Conservation (phyloP, 2,329 filamentous ascomycete genomes). For the Pseudocercospora musae region DNA sequence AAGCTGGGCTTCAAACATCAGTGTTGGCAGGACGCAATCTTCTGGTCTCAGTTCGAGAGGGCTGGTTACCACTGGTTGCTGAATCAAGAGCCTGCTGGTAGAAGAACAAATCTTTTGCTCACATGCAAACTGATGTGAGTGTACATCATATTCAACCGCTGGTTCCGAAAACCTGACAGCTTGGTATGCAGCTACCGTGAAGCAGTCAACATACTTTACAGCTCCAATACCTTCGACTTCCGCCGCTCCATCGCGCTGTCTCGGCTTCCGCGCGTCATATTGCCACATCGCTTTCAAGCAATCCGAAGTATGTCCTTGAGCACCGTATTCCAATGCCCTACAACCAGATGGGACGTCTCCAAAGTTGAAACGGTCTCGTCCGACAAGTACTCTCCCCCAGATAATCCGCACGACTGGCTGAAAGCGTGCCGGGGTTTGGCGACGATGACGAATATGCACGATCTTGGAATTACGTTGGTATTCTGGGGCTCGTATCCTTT, state of each 20-base stretch:
- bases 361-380: neutral
- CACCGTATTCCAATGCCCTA: neutral
- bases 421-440: neutral
- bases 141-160: no score
- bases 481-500: neutral
- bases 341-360: neutral
- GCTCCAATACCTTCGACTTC: neutral
- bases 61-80: no score
- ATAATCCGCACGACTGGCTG: neutral
- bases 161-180: no score
- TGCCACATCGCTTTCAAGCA: neutral
- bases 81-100: no score
- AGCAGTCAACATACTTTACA: neutral
- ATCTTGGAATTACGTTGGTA: neutral
- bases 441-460: neutral
- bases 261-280: neutral
- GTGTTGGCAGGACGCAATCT: no score
- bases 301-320: neutral
- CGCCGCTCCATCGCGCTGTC: no score
- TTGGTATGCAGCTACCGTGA: no score
- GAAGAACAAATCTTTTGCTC: no score
- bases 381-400: neutral
- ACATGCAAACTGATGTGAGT: no score
- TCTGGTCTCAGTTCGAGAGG: no score
- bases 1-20: no score